Conservation (phyloP, 2,329 filamentous ascomycete genomes). For the Rhexocercosporidium sp. region DNA sequence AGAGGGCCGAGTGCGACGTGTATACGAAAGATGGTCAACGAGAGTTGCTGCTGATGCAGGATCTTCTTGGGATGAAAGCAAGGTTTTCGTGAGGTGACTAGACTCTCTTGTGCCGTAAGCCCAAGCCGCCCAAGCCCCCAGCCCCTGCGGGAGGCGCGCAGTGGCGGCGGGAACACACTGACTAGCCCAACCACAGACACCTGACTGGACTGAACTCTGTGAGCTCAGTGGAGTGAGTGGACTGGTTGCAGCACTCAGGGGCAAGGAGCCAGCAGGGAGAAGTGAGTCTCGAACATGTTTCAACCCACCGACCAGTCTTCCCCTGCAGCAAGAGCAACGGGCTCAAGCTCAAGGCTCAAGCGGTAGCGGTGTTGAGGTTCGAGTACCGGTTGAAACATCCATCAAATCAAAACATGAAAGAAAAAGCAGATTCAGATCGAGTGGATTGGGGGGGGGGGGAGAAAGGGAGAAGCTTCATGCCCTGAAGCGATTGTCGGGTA, state of each 20-base stretch:
- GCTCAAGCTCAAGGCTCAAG: neutral
- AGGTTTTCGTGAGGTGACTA: neutral
- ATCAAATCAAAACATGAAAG: conserved; percentile 8
- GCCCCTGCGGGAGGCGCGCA: conserved; percentile 1
- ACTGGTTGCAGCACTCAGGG: neutral
- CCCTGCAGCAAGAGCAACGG: neutral
- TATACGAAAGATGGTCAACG: too few relatives aligned
- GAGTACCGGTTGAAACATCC: neutral
- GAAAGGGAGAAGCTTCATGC: conserved; percentile 3
- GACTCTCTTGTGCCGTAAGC: neutral
- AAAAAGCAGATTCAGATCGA: neutral
- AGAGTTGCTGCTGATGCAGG: neutral
- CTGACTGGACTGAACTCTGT: neutral
- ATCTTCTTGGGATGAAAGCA: neutral
- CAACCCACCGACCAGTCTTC: neutral
- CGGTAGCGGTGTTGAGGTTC: neutral
- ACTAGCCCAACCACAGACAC: neutral
- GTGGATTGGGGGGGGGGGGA: neutral
- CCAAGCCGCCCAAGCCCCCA: neutral
- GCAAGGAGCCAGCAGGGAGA: neutral
- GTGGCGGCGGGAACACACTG: neutral
- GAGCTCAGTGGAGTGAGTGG: neutral
- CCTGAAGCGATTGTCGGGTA: conserved; percentile 4
- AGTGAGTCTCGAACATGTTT: conserved; percentile 18
- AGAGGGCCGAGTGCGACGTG: neutral